A percentile compares a stretch with the other conserved stretches of the same genome.
These are phyloP conservation scores for Aspergillus neoniger DNA, from an alignment of 2,329 filamentous ascomycete genomes.

Conservation along the genomic window DNA sequence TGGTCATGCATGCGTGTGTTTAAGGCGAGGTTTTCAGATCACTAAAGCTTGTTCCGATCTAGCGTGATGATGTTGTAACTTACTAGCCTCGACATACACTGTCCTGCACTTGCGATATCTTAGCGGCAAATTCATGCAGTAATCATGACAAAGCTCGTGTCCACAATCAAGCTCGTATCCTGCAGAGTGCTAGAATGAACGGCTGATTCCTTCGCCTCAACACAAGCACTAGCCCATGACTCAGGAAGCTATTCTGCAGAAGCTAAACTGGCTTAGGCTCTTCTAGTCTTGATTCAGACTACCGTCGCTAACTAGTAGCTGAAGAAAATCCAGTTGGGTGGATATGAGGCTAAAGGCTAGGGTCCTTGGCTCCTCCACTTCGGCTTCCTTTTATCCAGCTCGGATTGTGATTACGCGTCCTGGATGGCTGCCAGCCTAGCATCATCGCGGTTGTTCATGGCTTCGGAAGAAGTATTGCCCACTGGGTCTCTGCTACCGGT, in stretches of 20 bases:
- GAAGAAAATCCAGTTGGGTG: background rate
- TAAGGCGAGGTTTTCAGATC: background rate
- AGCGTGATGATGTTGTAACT: too few relatives aligned
- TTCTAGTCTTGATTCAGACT: background rate
- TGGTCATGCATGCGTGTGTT: background rate
- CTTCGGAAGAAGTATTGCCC: background rate
- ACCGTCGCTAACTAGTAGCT: background rate
- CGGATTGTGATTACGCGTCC: background rate
- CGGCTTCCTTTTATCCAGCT: background rate
- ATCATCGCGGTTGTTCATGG: background rate
- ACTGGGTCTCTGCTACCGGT: background rate
- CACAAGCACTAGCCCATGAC: too few relatives aligned
- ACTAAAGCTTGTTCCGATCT: too few relatives aligned
- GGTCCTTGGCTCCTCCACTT: background rate
- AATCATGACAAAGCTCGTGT: background rate
- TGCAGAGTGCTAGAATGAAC: background rate
- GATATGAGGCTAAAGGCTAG: background rate
- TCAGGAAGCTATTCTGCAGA: background rate
- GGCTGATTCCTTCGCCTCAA: background rate
- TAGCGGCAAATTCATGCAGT: background rate
- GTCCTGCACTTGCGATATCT: too few relatives aligned
- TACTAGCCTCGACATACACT: too few relatives aligned
- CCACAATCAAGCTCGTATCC: background rate
- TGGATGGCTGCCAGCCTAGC: background rate
- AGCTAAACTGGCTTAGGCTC: background rate